A percentile compares a stretch with the other conserved stretches of the same genome.
These are phyloP conservation scores for Fusarium nodosum DNA, from an alignment of 2,329 filamentous ascomycete species.

Conservation along the genomic window DNA sequence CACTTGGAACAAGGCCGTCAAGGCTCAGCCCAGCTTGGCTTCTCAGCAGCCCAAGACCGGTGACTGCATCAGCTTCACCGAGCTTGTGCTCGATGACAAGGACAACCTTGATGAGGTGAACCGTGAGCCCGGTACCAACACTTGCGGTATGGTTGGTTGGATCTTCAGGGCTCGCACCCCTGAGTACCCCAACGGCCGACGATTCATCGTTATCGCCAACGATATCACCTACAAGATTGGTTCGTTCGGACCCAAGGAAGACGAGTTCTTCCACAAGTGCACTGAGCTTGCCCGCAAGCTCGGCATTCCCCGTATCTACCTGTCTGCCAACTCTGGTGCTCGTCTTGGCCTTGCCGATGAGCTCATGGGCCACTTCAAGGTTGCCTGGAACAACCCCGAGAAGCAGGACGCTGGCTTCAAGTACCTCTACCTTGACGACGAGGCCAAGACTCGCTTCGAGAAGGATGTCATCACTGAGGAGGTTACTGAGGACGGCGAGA, in stretches of 20 bases:
- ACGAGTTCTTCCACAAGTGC: slow-evolving; percentile 99
- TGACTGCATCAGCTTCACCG: slow-evolving; percentile 93
- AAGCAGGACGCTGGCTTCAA: slow-evolving; percentile 93
- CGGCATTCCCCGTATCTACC: slow-evolving; percentile 95
- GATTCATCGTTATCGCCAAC: slow-evolving; percentile 97
- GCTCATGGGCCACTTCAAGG: slow-evolving; percentile 95
- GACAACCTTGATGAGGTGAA: slow-evolving; percentile 94
- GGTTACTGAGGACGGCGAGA: slow-evolving; percentile 87
- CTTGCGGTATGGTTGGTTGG: slow-evolving; percentile 98
- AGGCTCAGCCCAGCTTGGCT: slow-evolving; percentile 78
- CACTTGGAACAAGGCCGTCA: slow-evolving; percentile 84
- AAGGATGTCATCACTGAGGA: slow-evolving; percentile 83
- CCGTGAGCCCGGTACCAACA: slow-evolving; percentile 94
- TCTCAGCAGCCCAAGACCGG: slow-evolving; percentile 87
- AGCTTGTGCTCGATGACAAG: slow-evolving; percentile 93
- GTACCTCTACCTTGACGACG: slow-evolving; percentile 93
- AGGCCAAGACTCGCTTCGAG: slow-evolving; percentile 88
- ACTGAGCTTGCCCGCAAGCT: slow-evolving; percentile 94
- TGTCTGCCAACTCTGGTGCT: slow-evolving; percentile 98
- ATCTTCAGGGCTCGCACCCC: slow-evolving; percentile 94
- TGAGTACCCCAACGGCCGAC: slow-evolving; percentile 91
- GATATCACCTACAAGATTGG: slow-evolving; percentile 99
- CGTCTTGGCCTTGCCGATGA: slow-evolving; percentile 97
- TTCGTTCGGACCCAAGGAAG: slow-evolving; percentile 95
- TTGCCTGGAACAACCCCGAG: slow-evolving; percentile 89